A percentile compares a stretch with the other conserved stretches of the same genome.
These are phyloP conservation scores for Psilocybe tampanensis DNA, from an alignment of 768 basidiomycete species.

Conservation along the genomic window DNA sequence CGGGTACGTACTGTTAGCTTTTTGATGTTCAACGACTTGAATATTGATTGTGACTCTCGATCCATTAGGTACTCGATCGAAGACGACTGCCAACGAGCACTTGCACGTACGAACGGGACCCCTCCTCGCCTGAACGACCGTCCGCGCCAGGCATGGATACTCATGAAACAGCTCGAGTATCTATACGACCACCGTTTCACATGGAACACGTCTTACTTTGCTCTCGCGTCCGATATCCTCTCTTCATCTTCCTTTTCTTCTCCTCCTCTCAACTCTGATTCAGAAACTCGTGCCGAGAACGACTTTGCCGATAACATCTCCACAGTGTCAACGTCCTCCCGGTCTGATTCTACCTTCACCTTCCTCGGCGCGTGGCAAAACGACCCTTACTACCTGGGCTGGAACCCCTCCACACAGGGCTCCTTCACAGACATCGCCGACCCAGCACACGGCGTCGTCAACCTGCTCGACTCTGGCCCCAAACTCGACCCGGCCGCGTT, in stretches of 20 bases:
- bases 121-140: conserved; percentile 25
- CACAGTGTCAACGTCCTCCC: too few relatives aligned
- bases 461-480: conserved; percentile 18
- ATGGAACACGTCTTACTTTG: conserved; percentile 29
- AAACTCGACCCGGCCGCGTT: conserved; percentile 15
- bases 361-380: conserved; percentile 27
- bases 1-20: conserved; percentile 12
- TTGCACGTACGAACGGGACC: too few relatives aligned
- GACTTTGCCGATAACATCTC: too few relatives aligned
- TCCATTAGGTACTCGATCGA: conserved; percentile 32
- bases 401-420: conserved; percentile 23
- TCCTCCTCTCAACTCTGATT: too few relatives aligned
- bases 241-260: neutral
- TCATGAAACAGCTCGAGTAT: conserved; percentile 31
- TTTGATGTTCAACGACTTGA: neutral
- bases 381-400: conserved; percentile 21
- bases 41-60: conserved; percentile 1
- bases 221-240: conserved; percentile 4
- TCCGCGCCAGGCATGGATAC: conserved; percentile 27
- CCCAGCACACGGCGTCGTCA: conserved; percentile 20
- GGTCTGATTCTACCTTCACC: too few relatives aligned
- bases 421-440: conserved; percentile 25
- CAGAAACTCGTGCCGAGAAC: too few relatives aligned
- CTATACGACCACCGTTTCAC: conserved; percentile 26
- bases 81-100: conserved; percentile 24